Conservation (phyloP, 306 rosid genomes). For the Psophocarpus tetragonolobus region DNA sequence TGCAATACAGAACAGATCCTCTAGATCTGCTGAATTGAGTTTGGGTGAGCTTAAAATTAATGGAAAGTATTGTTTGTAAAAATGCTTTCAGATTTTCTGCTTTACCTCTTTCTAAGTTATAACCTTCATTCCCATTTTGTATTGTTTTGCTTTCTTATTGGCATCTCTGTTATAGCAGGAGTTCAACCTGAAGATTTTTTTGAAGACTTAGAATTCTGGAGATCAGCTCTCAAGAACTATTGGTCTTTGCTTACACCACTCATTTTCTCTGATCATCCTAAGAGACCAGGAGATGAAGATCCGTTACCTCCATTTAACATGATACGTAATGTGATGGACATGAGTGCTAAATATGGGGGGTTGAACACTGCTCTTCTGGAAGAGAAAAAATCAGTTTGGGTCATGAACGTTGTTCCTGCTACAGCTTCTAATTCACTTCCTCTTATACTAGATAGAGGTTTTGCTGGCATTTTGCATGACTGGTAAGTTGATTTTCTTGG, state of each 20-base stretch:
- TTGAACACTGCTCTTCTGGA: conserved; percentile 76
- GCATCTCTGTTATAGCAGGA: conserved; percentile 52
- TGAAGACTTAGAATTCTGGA: conserved; percentile 68
- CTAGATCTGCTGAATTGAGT: conserved; percentile 53
- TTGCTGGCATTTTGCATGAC: conserved; percentile 83
- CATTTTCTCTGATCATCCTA: conserved; percentile 94
- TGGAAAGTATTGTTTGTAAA: conserved; percentile 64
- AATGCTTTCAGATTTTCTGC: conserved; percentile 4
- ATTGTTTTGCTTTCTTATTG: conserved; percentile 25
- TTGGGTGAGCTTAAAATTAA: conserved; percentile 67
- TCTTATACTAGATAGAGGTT: conserved; percentile 76
- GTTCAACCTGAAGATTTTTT: conserved; percentile 65
- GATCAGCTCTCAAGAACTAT: conserved; percentile 61
- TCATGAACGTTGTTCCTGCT: conserved; percentile 87
- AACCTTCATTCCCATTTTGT: background rate
- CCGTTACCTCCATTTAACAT: conserved; percentile 87
- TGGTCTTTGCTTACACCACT: conserved; percentile 92
- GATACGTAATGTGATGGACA: conserved; percentile 93
- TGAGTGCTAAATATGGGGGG: conserved; percentile 82
- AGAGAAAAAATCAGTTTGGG: conserved; percentile 80
- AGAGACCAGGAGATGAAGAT: conserved; percentile 95
- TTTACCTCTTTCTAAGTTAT: conserved; percentile 14
- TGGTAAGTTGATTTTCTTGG: conserved; percentile 54
- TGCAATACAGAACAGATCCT: conserved; percentile 76
- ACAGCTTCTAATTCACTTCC: conserved; percentile 70